A percentile compares a stretch with the other conserved stretches of the same genome.
Conservation (phyloP, 2,329 filamentous ascomycete species). For the Alternaria arborescens region DNA sequence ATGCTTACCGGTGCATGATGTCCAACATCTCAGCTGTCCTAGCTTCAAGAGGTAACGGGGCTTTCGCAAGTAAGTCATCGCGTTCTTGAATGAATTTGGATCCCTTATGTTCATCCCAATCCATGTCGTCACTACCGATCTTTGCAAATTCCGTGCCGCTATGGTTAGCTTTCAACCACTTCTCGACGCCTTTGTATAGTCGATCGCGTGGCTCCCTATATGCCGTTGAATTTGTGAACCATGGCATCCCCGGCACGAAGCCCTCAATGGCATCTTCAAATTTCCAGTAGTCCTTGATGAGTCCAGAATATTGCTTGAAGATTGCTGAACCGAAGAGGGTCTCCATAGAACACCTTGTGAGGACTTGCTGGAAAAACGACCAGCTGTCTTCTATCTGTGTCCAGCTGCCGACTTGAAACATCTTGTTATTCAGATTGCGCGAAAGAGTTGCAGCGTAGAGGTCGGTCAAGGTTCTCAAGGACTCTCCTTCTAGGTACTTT, state of each 20-base stretch:
- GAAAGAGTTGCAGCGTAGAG: conserved; percentile 32
- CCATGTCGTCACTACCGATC: conserved; percentile 17
- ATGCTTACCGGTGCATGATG: conserved; percentile 37
- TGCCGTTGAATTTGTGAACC: conserved; percentile 23
- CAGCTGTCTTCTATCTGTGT: conserved; percentile 43
- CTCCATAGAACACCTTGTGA: conserved; percentile 35
- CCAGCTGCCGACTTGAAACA: conserved; percentile 41
- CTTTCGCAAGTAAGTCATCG: conserved; percentile 20
- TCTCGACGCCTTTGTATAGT: conserved; percentile 30
- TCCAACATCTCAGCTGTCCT: conserved; percentile 33
- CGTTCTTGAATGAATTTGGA: conserved; percentile 34
- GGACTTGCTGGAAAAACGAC: conserved; percentile 40
- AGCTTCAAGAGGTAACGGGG: conserved; percentile 2
- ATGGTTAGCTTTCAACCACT: conserved; percentile 32
- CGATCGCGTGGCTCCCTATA: conserved; percentile 28
- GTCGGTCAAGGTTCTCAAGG: conserved; percentile 20
- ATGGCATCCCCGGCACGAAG: conserved; percentile 29
- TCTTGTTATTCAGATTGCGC: conserved; percentile 38
- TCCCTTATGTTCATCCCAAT: conserved; percentile 32
- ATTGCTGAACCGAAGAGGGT: conserved; percentile 37
- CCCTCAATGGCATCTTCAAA: conserved; percentile 33
- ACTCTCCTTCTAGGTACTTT: conserved; percentile 27
- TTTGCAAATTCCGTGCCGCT: conserved; percentile 28
- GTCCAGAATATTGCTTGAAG: conserved; percentile 35
- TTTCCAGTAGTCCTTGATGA: conserved; percentile 39